Evolutionary conservation across 2,329 filamentous ascomycete genomes (phyloP).

Genomic region (Nothophoma quercina): DNA sequence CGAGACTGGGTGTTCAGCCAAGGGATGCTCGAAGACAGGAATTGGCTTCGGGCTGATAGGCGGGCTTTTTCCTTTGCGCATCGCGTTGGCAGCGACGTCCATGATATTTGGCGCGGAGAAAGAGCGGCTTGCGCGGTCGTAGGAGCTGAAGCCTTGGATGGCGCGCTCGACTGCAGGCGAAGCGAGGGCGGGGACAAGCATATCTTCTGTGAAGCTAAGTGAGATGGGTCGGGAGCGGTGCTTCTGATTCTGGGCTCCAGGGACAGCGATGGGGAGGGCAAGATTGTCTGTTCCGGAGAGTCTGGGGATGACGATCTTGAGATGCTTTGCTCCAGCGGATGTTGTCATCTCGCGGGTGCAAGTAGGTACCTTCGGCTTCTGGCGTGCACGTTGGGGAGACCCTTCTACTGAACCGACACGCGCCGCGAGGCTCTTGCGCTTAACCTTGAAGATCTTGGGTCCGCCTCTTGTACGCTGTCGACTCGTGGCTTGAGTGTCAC

Average conservation of each 20-base stretch:
- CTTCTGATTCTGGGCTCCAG: constrained; percentile 8
- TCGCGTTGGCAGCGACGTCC: constrained; percentile 11
- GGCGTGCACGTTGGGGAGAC: constrained; percentile 25
- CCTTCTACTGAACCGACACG: constrained; percentile 33
- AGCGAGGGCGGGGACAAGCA: constrained; percentile 36
- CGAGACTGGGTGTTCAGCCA: constrained; percentile 19
- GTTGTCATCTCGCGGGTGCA: constrained; percentile 42
- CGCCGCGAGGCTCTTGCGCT: constrained; percentile 34
- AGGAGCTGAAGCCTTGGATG: constrained; percentile 17
- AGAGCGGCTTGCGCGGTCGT: constrained; percentile 12
- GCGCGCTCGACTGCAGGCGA: constrained; percentile 16
- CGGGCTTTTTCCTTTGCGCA: constrained; percentile 25
- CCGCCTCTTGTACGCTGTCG: constrained; percentile 27
- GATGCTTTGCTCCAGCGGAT: constrained; percentile 37
- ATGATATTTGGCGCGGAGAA: constrained; percentile 22
- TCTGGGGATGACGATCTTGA: constrained; percentile 39
- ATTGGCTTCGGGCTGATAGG: constrained; percentile 26
- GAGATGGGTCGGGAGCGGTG: constrained; percentile 25
- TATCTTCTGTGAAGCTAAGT: constrained; percentile 37
- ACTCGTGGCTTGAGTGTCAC: constrained; percentile 14
- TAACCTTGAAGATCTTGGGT: constrained; percentile 36
- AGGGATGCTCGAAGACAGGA: constrained; percentile 33
- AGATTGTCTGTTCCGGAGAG: constrained; percentile 20
- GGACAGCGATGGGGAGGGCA: constrained; percentile 7
- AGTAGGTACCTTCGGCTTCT: constrained; percentile 26